A percentile compares a stretch with the other conserved stretches of the same genome.
Conservation (phyloP, 257 asterid genomes). For the Coffea eugenioides region DNA sequence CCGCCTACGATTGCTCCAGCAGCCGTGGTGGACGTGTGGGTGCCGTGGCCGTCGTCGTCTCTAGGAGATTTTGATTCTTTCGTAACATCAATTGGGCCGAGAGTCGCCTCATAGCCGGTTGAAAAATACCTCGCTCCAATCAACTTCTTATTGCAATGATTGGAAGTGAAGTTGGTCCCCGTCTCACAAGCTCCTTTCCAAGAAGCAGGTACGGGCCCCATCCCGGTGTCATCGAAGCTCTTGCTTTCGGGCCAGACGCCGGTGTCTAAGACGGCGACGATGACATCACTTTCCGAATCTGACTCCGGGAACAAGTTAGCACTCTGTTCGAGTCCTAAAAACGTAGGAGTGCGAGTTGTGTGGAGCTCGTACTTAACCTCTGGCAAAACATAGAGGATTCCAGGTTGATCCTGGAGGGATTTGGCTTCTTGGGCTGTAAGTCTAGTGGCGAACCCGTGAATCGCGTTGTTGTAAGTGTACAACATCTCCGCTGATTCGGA, state of each 20-base stretch:
- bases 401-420: conserved; percentile 49
- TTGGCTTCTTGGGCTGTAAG: conserved; percentile 55
- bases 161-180: conserved; percentile 60
- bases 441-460: conserved; percentile 73
- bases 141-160: conserved; percentile 62
- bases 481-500: conserved; percentile 69
- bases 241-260: conserved; percentile 96
- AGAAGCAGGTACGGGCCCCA: conserved; percentile 58
- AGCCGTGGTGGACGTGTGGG: conserved; percentile 89
- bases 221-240: conserved; percentile 69
- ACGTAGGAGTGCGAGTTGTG: conserved; percentile 83
- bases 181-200: conserved; percentile 83
- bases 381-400: conserved; percentile 57
- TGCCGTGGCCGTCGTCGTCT: conserved; percentile 93
- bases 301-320: conserved; percentile 62
- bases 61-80: conserved; percentile 75
- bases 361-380: conserved; percentile 73
- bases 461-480: conserved; percentile 57
- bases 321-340: conserved; percentile 66
- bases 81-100: conserved; percentile 65
- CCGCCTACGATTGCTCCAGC: conserved; percentile 64
- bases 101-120: conserved; percentile 66
- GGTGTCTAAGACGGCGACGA: conserved; percentile 76
- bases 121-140: conserved; percentile 78
- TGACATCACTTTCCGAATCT: conserved; percentile 48